A percentile compares a stretch with the other conserved stretches of the same genome.
phyloP scores from a whole-genome alignment of 331 rosid species.

The Quercus tomentella region DNA sequence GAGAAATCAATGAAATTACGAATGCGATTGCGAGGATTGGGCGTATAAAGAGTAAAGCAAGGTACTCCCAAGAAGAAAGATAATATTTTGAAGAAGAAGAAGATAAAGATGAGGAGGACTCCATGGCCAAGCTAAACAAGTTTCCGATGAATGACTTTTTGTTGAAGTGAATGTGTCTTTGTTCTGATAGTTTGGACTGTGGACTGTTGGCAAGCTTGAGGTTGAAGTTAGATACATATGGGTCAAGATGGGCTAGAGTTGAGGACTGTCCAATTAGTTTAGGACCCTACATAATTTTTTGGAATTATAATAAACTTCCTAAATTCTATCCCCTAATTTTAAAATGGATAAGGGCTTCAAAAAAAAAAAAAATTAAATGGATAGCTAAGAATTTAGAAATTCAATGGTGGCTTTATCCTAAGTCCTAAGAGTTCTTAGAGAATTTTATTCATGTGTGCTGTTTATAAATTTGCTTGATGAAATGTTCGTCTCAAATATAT shows the following conservation, averaged over 20 bases:
- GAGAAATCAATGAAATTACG: slow-evolving; percentile 46
- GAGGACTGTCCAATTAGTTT: neutral
- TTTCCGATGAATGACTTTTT: slow-evolving; percentile 8
- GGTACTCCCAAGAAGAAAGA: slow-evolving; percentile 40
- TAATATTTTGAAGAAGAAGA: slow-evolving; percentile 6
- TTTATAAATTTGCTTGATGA: too few species aligned
- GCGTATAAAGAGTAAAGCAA: slow-evolving; percentile 43
- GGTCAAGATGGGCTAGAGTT: neutral
- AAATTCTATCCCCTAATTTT: too few species aligned
- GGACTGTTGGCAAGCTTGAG: neutral
- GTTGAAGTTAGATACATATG: neutral
- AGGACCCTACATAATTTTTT: too few species aligned
- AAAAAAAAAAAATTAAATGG: too few species aligned
- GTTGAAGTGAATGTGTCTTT: too few species aligned
- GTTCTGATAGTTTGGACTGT: neutral
- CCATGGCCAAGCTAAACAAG: slow-evolving; percentile 21
- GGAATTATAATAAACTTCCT: too few species aligned
- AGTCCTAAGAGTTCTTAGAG: too few species aligned
- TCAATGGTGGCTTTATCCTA: too few species aligned
- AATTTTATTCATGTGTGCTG: too few species aligned
- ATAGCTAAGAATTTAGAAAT: too few species aligned
- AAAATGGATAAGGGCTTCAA: too few species aligned
- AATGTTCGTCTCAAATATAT: too few species aligned
- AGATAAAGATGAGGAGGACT: slow-evolving; percentile 19
- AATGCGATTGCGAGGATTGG: slow-evolving; percentile 55